A percentile compares a stretch with the other conserved stretches of the same genome.
Conservation (phyloP, 305 asterid species). For the Fraxinus baroniana region DNA sequence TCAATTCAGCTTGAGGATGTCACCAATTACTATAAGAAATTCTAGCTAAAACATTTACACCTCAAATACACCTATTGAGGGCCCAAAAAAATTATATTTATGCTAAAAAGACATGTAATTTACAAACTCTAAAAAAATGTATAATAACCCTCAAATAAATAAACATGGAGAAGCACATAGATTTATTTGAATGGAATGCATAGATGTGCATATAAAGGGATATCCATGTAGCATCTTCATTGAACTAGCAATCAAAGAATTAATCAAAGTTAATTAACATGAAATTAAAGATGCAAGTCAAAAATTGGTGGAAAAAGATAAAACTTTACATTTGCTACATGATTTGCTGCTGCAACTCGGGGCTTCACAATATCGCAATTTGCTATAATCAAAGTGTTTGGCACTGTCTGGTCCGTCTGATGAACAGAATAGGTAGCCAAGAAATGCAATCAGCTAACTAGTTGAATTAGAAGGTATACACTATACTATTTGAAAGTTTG, state of each 20-base stretch:
- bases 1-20: background rate
- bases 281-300: background rate
- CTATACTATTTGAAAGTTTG: background rate
- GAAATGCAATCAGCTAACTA: slow-evolving; percentile 22
- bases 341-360: slow-evolving; percentile 84
- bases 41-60: background rate
- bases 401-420: slow-evolving; percentile 92
- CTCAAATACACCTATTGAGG: background rate
- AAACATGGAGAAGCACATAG: background rate
- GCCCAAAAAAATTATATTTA: background rate
- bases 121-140: background rate
- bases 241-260: slow-evolving; percentile 51
- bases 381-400: slow-evolving; percentile 88
- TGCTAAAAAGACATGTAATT: background rate
- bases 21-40: background rate
- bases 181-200: background rate
- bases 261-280: slow-evolving; percentile 19
- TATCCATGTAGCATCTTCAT: slow-evolving; percentile 56
- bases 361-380: slow-evolving; percentile 94
- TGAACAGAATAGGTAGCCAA: slow-evolving; percentile 13
- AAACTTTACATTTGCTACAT: slow-evolving; percentile 68
- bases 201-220: background rate
- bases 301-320: background rate
- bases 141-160: background rate
- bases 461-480: slow-evolving; percentile 3